Evolutionary conservation across 805 yeast genomes (phyloP).

Genomic region (Lachancea dasiensis): DNA sequence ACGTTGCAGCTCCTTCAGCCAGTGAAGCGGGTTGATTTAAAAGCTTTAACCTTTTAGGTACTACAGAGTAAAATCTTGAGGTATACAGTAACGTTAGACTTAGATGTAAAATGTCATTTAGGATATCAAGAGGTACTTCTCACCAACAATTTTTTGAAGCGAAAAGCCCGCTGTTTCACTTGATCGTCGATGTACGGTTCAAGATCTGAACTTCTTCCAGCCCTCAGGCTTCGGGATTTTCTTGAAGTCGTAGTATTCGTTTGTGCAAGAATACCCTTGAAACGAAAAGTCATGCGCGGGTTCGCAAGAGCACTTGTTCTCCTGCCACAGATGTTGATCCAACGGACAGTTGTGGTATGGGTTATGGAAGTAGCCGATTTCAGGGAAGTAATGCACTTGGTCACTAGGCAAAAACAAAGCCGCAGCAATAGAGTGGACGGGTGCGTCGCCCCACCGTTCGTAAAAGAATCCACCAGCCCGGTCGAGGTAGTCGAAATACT

Average conservation of each 20-base stretch:
- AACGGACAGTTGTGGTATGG: conserved; percentile 80
- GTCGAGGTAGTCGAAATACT: conserved; percentile 71
- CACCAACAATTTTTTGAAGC: too few relatives aligned
- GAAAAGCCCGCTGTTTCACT: too few relatives aligned
- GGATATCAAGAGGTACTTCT: too few relatives aligned
- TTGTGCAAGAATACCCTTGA: conserved; percentile 67
- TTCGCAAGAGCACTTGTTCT: conserved; percentile 65
- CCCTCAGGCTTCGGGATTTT: conserved; percentile 57
- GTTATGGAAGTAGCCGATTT: conserved; percentile 77
- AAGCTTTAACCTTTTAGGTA: too few relatives aligned
- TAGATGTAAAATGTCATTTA: too few relatives aligned
- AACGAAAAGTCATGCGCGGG: conserved; percentile 70
- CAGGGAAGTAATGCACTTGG: conserved; percentile 73
- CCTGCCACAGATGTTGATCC: conserved; percentile 51
- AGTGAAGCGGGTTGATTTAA: too few relatives aligned
- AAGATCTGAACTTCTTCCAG: conserved; percentile 46
- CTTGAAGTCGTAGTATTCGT: conserved; percentile 51
- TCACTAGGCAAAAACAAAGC: conserved; percentile 66
- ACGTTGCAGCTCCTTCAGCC: too few relatives aligned
- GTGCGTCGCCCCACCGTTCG: conserved; percentile 95
- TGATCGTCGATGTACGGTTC: background rate
- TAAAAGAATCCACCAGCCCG: conserved; percentile 86
- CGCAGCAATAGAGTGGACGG: conserved; percentile 85
- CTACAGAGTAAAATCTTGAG: too few relatives aligned
- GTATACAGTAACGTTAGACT: too few relatives aligned